These are phyloP conservation scores for Sclerotinia nivalis DNA, from an alignment of 2,329 filamentous ascomycete genomes.

Conservation along the genomic window DNA sequence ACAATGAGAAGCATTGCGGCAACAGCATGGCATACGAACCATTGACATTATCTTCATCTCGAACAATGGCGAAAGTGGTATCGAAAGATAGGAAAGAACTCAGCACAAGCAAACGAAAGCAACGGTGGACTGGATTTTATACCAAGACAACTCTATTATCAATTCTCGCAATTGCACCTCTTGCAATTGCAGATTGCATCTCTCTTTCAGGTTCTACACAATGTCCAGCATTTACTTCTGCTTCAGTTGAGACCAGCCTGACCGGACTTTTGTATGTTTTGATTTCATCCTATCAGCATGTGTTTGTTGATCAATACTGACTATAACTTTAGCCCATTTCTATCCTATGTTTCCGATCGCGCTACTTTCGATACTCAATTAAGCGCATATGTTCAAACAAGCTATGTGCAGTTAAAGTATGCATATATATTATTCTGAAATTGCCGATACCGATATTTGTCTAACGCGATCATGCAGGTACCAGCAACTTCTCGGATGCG, in stretches of 20 bases:
- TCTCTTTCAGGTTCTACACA: conserved; percentile 68
- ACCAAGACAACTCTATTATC: conserved; percentile 36
- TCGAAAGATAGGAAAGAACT: conserved; percentile 20
- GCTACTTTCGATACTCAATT: conserved; percentile 77
- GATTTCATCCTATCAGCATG: conserved; percentile 25
- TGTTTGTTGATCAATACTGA: conserved; percentile 25
- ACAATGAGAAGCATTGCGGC: conserved; percentile 21
- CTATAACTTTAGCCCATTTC: conserved; percentile 67
- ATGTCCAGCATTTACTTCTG: conserved; percentile 71
- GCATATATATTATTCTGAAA: conserved; percentile 36
- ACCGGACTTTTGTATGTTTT: conserved; percentile 63
- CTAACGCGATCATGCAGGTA: conserved; percentile 61
- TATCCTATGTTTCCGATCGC: conserved; percentile 75
- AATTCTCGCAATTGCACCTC: conserved; percentile 37
- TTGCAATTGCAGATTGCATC: conserved; percentile 51
- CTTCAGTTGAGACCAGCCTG: conserved; percentile 63
- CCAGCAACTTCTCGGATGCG: conserved; percentile 76
- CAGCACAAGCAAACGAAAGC: conserved; percentile 29
- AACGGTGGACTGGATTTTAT: conserved; percentile 31
- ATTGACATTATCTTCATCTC: conserved; percentile 18
- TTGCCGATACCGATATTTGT: conserved; percentile 22
- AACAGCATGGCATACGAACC: conserved; percentile 21
- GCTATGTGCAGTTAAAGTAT: conserved; percentile 78
- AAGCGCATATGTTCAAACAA: conserved; percentile 68
- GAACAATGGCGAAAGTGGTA: conserved; percentile 24